Evolutionary conservation across 83 land plant genomes (phyloP).

Genomic region (Diphasiastrum complanatum): DNA sequence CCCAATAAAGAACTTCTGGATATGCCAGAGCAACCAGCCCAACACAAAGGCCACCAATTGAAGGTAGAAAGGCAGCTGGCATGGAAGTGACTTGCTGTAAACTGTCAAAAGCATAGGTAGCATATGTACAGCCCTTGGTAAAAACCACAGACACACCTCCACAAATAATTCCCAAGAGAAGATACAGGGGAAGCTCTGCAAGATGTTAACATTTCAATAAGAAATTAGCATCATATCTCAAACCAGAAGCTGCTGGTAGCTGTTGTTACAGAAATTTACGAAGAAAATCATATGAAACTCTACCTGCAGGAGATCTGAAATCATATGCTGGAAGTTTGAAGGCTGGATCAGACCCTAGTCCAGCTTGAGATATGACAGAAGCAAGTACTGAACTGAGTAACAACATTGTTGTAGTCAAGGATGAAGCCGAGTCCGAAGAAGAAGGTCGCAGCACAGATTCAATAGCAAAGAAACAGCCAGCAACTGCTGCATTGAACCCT

Average conservation of each 20-base stretch:
- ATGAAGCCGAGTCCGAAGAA: constrained; percentile 52
- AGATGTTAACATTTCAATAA: not conserved
- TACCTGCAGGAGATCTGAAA: constrained; percentile 96
- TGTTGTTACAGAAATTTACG: too few species aligned
- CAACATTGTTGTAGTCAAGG: constrained; percentile 86
- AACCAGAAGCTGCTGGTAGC: too few species aligned
- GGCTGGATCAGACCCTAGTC: constrained; percentile 92
- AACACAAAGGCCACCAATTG: constrained; percentile 67
- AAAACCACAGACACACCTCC: constrained; percentile 75
- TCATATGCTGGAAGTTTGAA: constrained; percentile 90
- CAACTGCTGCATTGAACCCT: constrained; percentile 97
- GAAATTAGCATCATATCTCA: too few species aligned
- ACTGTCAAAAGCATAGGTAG: constrained; percentile 38
- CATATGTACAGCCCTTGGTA: constrained; percentile 54
- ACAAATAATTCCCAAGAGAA: constrained; percentile 72
- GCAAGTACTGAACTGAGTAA: constrained; percentile 94
- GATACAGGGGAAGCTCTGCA: constrained; percentile 96
- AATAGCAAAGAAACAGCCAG: constrained; percentile 96
- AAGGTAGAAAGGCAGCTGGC: constrained; percentile 58
- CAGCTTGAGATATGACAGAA: constrained; percentile 83
- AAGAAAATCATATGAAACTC: not conserved
- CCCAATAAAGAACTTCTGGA: constrained; percentile 98
- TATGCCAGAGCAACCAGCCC: constrained; percentile 80
- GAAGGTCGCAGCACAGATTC: constrained; percentile 90
- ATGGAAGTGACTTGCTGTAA: constrained; percentile 37